Percentiles rank a stretch among this genome's conserved stretches.
Evolutionary conservation across 2,329 filamentous ascomycete genomes (phyloP).

Genomic region (Aspergillus transmontanensis): DNA sequence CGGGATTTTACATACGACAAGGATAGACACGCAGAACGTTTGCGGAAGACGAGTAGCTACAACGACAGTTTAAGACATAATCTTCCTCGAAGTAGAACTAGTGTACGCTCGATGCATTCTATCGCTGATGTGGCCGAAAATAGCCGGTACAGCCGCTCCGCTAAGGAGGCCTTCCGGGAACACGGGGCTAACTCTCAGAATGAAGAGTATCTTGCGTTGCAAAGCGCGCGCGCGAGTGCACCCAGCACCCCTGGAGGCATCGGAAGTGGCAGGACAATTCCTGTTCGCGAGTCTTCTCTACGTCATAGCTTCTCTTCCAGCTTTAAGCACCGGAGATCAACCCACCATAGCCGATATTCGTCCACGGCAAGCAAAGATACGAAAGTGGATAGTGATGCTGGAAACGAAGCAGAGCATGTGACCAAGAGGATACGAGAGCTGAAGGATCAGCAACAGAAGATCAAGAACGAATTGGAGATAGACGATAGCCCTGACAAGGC

Average conservation of each 20-base stretch:
- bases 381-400: conserved; percentile 42
- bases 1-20: conserved; percentile 41
- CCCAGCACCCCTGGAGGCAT: conserved; percentile 39
- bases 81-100: conserved; percentile 39
- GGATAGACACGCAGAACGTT: conserved; percentile 35
- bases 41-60: conserved; percentile 36
- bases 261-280: conserved; percentile 60
- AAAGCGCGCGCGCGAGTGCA: conserved; percentile 28
- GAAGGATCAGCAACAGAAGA: conserved; percentile 58
- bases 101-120: conserved; percentile 44
- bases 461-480: conserved; percentile 52
- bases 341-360: conserved; percentile 43
- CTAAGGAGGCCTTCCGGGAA: conserved; percentile 23
- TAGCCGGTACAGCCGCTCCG: conserved; percentile 23
- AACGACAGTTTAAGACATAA: conserved; percentile 38
- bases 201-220: conserved; percentile 40
- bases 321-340: conserved; percentile 57
- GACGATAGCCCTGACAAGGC: conserved; percentile 36
- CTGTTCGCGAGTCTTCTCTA: conserved; percentile 68
- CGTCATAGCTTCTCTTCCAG: conserved; percentile 56
- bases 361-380: conserved; percentile 43
- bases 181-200: conserved; percentile 23
- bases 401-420: conserved; percentile 56
- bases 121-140: conserved; percentile 49
- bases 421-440: conserved; percentile 60